Evolutionary conservation across 2,329 filamentous ascomycete genomes (phyloP), one percentile per base, ranked within the genome.

Genomic region (Lecanicillium sp.): DNA sequence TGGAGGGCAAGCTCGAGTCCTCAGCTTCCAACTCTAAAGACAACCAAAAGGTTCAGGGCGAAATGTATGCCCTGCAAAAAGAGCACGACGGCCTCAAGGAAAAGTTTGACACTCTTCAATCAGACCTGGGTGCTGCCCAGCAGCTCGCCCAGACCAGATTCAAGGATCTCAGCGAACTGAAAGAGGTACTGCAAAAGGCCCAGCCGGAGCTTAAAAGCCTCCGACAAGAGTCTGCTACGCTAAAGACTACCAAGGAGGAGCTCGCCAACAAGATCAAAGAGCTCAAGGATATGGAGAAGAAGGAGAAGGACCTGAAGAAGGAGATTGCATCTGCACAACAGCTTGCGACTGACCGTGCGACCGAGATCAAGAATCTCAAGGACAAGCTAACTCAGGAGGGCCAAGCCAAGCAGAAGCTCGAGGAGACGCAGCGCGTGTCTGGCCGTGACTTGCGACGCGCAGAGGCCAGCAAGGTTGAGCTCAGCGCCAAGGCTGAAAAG

Each of bases 131-230:
- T 2, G 90, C 90, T 2, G 86, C 90, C 0, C 84, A 96, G 62
- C 83, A 94, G 65, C 77, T 97, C 11, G 89, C 93, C 0, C 84
- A 94, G 52, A 85, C 80, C 14, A 78, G 93, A 24, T 97, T 90
- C 71, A 95, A 90, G 64, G 90, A 97, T 51, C 71, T 96, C 2
- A 84, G 83, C 0, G 87, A 95, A 23, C 71, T 95, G 38, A 79
- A 84, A 17, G 86, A 91, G 52, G 74, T 90, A 2, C 67, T 96
- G 24, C 84, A 90, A 55, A 94, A 93, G 62, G 79, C 86, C 1
- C 90, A 96, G 60, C 86, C 89, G 0, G 91, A 98, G 65, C 71
- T 97, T 20, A 86, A 84, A 62, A 83, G 72, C 37, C 73, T 97
- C 17, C 81, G 88, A 7, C 81, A 84, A 41, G 90, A 97, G 57